These are phyloP conservation scores for Colletotrichum cordylinicola DNA, from an alignment of 2,329 filamentous ascomycete species.

Conservation along the genomic window DNA sequence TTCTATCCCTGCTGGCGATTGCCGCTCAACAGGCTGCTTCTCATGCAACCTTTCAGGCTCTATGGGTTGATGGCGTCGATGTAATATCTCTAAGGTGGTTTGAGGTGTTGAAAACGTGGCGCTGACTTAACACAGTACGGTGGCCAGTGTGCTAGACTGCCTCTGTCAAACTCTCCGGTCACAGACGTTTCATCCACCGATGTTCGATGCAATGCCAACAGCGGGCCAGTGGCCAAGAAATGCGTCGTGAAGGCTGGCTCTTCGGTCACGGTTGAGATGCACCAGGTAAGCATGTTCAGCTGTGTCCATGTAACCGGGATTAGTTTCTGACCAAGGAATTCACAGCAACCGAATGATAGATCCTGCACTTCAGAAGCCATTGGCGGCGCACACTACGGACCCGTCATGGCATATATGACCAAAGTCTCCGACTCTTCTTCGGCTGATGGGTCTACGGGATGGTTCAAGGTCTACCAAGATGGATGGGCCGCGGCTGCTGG, in stretches of 20 bases:
- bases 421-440: slow-evolving; percentile 52
- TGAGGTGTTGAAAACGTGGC: background rate
- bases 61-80: slow-evolving; percentile 47
- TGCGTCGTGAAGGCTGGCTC: slow-evolving; percentile 48
- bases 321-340: background rate
- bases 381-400: slow-evolving; percentile 57
- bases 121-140: slow-evolving; percentile 23
- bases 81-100: slow-evolving; percentile 32
- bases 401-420: slow-evolving; percentile 53
- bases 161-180: slow-evolving; percentile 44
- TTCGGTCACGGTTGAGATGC: slow-evolving; percentile 51
- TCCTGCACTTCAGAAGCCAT: slow-evolving; percentile 53
- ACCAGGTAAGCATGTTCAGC: slow-evolving; percentile 37
- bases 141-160: slow-evolving; percentile 16
- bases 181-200: slow-evolving; percentile 42
- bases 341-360: slow-evolving; percentile 44
- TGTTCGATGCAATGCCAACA: slow-evolving; percentile 47
- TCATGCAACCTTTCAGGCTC: slow-evolving; percentile 58
- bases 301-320: background rate
- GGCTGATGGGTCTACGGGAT: slow-evolving; percentile 46
- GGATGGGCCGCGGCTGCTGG: slow-evolving; percentile 33
- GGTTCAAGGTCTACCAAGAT: slow-evolving; percentile 59
- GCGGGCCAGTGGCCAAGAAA: slow-evolving; percentile 41
- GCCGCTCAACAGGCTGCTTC: slow-evolving; percentile 42
- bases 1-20: slow-evolving; percentile 36